Evolutionary conservation across 129 eudicot species (phyloP).

Genomic region (Arctium lappa): DNA sequence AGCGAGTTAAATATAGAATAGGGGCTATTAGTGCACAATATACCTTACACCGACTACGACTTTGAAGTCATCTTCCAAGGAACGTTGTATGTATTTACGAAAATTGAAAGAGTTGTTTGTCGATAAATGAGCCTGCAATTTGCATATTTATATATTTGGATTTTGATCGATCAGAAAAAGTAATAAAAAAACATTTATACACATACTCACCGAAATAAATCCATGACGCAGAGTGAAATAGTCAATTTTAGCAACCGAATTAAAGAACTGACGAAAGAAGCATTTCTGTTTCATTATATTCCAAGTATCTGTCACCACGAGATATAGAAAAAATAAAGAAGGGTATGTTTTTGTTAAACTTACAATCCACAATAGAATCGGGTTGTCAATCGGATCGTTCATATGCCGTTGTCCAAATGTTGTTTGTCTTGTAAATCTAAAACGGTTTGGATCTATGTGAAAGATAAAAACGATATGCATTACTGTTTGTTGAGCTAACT

Average conservation of each 20-base stretch:
- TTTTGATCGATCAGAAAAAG: too few relatives aligned
- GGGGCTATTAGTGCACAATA: not conserved
- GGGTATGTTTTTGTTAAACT: not conserved
- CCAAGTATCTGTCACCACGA: not conserved
- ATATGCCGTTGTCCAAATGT: conserved; percentile 47
- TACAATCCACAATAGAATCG: conserved; percentile 39
- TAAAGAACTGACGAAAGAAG: conserved; percentile 54
- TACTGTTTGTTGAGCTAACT: not conserved
- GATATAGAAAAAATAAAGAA: not conserved
- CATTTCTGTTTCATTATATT: conserved; percentile 37
- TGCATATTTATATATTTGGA: not conserved
- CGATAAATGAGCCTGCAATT: conserved; percentile 52
- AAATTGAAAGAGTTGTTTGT: conserved; percentile 43
- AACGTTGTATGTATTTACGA: conserved; percentile 52
- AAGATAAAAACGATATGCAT: not conserved
- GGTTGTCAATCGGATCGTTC: conserved; percentile 19
- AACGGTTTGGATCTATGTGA: conserved; percentile 40
- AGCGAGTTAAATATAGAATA: not conserved
- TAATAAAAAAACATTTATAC: not conserved
- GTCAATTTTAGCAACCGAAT: conserved; percentile 57
- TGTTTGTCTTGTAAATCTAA: conserved; percentile 46
- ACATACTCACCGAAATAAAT: conserved; percentile 39
- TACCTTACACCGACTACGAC: conserved; percentile 58
- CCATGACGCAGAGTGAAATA: conserved; percentile 59
- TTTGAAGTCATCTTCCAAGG: conserved; percentile 59